Percentiles rank a stretch among this genome's conserved stretches.
phyloP scores from a whole-genome alignment of 495 filamentous ascomycete species.

The Glarea lozoyensis region DNA sequence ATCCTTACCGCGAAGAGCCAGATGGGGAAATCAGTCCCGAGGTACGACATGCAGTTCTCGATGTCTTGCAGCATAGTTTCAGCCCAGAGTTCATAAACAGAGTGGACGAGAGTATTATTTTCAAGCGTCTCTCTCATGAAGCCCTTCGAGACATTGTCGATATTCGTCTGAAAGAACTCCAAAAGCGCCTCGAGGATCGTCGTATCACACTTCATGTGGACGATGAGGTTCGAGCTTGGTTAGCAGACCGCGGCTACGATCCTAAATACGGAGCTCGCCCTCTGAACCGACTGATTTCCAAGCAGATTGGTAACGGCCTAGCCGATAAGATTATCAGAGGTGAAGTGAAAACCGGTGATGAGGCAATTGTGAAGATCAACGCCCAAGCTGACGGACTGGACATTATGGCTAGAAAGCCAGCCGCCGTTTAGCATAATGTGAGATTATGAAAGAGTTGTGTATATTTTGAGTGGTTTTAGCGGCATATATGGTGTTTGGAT shows the following conservation, averaged over 20 bases:
- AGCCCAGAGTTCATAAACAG: slow-evolving; percentile 94
- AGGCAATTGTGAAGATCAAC: slow-evolving; percentile 57
- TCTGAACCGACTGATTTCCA: slow-evolving; percentile 82
- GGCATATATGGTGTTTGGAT: background rate
- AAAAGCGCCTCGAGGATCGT: slow-evolving; percentile 73
- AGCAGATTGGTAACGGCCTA: slow-evolving; percentile 76
- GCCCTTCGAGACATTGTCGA: slow-evolving; percentile 90
- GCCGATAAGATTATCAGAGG: slow-evolving; percentile 90
- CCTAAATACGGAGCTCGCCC: slow-evolving; percentile 88
- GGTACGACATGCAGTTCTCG: slow-evolving; percentile 73
- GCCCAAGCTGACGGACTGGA: slow-evolving; percentile 42
- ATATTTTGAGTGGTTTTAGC: background rate
- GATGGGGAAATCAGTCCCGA: slow-evolving; percentile 58
- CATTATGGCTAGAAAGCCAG: slow-evolving; percentile 20
- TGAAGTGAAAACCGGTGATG: slow-evolving; percentile 64
- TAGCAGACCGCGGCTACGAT: slow-evolving; percentile 83
- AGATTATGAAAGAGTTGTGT: background rate
- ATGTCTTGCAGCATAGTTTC: slow-evolving; percentile 65
- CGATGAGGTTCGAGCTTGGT: slow-evolving; percentile 68
- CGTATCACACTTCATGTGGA: slow-evolving; percentile 69
- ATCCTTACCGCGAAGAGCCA: slow-evolving; percentile 48
- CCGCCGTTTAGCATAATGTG: background rate
- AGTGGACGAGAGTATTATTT: slow-evolving; percentile 94
- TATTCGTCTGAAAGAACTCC: slow-evolving; percentile 79
- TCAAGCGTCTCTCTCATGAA: slow-evolving; percentile 67